phyloP scores from a whole-genome alignment of 352 stramenopile genomes.

The Globisporangium carolinianum region DNA sequence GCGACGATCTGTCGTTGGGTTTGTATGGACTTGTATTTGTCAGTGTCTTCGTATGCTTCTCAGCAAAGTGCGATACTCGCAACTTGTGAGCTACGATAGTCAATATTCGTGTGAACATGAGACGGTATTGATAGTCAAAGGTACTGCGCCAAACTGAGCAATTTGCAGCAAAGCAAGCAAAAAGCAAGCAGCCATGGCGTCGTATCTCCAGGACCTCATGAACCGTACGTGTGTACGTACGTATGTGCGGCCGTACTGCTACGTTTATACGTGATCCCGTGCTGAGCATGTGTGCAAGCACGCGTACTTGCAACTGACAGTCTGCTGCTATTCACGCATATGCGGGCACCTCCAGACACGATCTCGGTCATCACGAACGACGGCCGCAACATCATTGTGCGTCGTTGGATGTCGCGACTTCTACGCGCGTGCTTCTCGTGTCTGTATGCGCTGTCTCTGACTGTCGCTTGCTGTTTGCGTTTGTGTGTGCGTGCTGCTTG shows the following conservation, averaged over 20 bases:
- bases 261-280: background rate
- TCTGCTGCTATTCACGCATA: background rate
- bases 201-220: slow-evolving; percentile 82
- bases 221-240: slow-evolving; percentile 44
- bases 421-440: background rate
- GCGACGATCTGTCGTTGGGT: no score
- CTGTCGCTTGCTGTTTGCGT: background rate
- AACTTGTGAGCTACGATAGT: no score
- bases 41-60: no score
- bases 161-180: slow-evolving; percentile 4
- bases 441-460: background rate
- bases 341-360: slow-evolving; percentile 38
- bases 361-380: slow-evolving; percentile 93
- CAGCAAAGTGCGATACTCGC: no score
- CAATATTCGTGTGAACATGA: no score
- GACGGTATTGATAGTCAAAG: no score
- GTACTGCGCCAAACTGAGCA: background rate
- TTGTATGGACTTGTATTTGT: no score
- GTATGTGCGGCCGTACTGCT: background rate
- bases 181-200: slow-evolving; percentile 38
- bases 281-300: no score
- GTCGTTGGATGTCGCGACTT: slow-evolving; percentile 3
- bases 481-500: slow-evolving; percentile 1
- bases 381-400: slow-evolving; percentile 91
- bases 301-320: background rate